Evolutionary conservation across 116 monocot species (phyloP).

Genomic region (Papilionanthe hybrid): DNA sequence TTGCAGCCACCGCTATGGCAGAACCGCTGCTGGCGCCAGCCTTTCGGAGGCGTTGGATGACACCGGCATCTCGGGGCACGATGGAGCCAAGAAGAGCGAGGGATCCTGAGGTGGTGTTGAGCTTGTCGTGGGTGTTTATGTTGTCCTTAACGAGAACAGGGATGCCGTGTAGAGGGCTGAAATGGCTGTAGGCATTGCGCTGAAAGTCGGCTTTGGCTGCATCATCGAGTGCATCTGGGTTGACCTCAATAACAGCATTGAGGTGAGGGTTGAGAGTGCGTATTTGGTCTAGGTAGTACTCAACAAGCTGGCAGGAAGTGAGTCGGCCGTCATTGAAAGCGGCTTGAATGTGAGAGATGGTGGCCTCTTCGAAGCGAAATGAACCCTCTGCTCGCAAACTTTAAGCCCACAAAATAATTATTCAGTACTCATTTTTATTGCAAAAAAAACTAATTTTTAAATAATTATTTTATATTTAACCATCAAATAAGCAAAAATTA

Average conservation of each 20-base stretch:
- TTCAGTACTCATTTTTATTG: too few species aligned
- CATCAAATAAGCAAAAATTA: too few species aligned
- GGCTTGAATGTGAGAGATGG: neutral
- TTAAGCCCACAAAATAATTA: too few species aligned
- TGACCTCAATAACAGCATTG: neutral
- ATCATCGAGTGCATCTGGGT: conserved; percentile 9
- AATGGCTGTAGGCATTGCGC: neutral
- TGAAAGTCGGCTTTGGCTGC: too few species aligned
- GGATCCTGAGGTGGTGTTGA: conserved; percentile 81
- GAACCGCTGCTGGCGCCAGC: conserved; percentile 58
- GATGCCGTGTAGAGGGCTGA: conserved; percentile 48
- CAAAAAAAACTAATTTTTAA: too few species aligned
- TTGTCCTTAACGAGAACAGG: conserved; percentile 77
- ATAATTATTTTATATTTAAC: too few species aligned
- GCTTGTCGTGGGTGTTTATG: conserved; percentile 49
- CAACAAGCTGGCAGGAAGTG: neutral
- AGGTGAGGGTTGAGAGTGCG: neutral
- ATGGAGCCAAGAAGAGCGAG: conserved; percentile 59
- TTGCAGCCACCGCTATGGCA: conserved; percentile 65
- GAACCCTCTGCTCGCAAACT: too few species aligned
- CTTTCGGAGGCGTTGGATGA: conserved; percentile 18
- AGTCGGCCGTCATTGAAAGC: neutral
- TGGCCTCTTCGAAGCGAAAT: neutral
- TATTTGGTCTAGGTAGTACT: neutral
- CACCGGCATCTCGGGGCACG: conserved; percentile 47